Conservation (phyloP, 441 rosid genomes). For the Manihot esculenta region DNA sequence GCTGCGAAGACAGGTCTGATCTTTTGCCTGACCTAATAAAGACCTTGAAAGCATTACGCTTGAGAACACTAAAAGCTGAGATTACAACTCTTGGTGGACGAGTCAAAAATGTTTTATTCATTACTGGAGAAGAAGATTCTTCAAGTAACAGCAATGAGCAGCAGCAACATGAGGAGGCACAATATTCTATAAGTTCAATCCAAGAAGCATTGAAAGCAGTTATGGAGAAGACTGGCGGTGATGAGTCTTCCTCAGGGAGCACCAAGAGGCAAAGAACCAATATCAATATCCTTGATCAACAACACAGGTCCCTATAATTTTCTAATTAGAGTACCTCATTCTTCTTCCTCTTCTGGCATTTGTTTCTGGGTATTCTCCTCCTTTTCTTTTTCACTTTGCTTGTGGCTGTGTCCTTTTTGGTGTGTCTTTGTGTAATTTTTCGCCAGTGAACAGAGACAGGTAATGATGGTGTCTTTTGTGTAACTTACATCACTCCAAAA, state of each 20-base stretch:
- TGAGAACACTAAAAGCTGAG: conserved; percentile 85
- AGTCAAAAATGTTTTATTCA: conserved; percentile 78
- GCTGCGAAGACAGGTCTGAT: conserved; percentile 90
- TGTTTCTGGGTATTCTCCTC: conserved; percentile 12
- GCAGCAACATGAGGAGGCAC: conserved; percentile 45
- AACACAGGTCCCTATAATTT: conserved; percentile 48
- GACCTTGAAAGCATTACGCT: conserved; percentile 68
- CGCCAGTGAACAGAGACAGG: conserved; percentile 17
- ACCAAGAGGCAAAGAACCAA: conserved; percentile 88
- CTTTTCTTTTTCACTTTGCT: conserved; percentile 14
- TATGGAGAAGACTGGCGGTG: conserved; percentile 77
- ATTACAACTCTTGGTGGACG: conserved; percentile 91
- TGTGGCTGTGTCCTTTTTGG: conserved; percentile 25
- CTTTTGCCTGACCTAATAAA: conserved; percentile 86
- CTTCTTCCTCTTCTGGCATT: conserved; percentile 2
- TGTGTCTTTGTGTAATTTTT: conserved; percentile 25
- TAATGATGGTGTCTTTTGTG: conserved; percentile 36
- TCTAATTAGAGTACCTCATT: conserved; percentile 15
- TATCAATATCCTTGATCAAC: conserved; percentile 38
- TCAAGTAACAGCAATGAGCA: conserved; percentile 34
- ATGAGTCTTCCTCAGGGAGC: conserved; percentile 68
- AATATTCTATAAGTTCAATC: conserved; percentile 62
- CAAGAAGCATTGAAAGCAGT: conserved; percentile 91
- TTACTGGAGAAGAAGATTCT: conserved; percentile 76
- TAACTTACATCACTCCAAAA: conserved; percentile 12